Evolutionary conservation across 2,329 filamentous ascomycete species (phyloP).

Genomic region (Colletotrichum eleusines): DNA sequence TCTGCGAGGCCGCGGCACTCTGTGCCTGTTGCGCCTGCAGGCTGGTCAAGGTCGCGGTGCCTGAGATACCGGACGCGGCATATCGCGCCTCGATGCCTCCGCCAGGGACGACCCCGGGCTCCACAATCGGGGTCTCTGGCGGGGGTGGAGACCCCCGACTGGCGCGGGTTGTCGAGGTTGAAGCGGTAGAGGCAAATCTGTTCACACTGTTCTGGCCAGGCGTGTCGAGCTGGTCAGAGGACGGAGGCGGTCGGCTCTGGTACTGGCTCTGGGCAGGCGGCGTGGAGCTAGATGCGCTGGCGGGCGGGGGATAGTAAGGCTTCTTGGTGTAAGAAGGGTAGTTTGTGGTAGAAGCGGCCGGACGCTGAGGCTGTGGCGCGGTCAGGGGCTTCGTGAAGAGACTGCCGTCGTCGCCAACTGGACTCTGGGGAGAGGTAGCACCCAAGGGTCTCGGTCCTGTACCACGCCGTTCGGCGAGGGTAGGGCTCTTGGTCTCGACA

Average conservation of each 20-base stretch:
- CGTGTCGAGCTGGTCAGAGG: conserved; percentile 52
- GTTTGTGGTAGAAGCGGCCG: conserved; percentile 55
- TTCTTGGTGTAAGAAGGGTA: conserved; percentile 67
- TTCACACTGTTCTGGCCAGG: conserved; percentile 65
- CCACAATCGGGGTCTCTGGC: conserved; percentile 88
- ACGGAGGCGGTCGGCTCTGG: conserved; percentile 48
- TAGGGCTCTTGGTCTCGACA: conserved; percentile 69
- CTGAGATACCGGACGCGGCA: conserved; percentile 90
- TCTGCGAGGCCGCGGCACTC: conserved; percentile 84
- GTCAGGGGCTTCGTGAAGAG: conserved; percentile 78
- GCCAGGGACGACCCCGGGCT: conserved; percentile 75
- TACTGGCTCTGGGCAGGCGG: conserved; percentile 45
- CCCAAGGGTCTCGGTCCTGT: conserved; percentile 81
- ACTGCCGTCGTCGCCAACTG: conserved; percentile 80
- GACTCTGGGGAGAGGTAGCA: conserved; percentile 80
- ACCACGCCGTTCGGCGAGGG: conserved; percentile 84
- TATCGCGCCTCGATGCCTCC: conserved; percentile 92
- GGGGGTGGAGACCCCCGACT: conserved; percentile 94
- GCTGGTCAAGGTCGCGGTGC: conserved; percentile 83
- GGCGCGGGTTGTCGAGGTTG: conserved; percentile 91
- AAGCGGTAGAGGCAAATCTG: conserved; percentile 83
- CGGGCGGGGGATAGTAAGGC: conserved; percentile 72
- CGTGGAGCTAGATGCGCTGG: conserved; percentile 43
- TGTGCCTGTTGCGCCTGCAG: conserved; percentile 71
- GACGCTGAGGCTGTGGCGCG: conserved; percentile 57